Conservation (phyloP, 768 basidiomycete species). For the Amanita pallidorosea region DNA sequence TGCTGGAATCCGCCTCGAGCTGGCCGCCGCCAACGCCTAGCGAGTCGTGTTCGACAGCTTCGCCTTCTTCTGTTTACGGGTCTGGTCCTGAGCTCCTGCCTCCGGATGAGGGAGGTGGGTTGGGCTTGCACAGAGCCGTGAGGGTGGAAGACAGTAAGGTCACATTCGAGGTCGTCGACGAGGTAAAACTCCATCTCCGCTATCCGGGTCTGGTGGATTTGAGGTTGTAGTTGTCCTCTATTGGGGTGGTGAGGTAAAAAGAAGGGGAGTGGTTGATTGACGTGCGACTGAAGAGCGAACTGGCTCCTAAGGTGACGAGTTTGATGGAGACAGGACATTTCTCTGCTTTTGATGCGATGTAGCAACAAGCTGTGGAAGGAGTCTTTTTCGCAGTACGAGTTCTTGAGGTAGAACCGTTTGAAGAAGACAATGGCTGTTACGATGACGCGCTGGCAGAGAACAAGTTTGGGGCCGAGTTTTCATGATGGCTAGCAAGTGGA, state of each 20-base stretch:
- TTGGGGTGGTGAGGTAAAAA: background rate
- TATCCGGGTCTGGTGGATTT: conserved; percentile 78
- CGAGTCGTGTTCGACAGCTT: conserved; percentile 37
- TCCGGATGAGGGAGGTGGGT: conserved; percentile 22
- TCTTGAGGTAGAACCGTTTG: conserved; percentile 94
- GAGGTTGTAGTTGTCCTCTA: conserved; percentile 59
- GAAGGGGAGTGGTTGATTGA: background rate
- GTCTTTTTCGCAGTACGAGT: conserved; percentile 91
- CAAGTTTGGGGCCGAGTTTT: conserved; percentile 79
- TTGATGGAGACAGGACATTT: conserved; percentile 95
- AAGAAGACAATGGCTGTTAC: conserved; percentile 95
- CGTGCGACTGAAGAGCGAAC: conserved; percentile 63
- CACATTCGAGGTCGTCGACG: conserved; percentile 92
- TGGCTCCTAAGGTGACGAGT: conserved; percentile 76
- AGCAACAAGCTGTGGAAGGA: conserved; percentile 89
- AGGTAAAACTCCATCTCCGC: conserved; percentile 99
- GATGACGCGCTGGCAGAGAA: conserved; percentile 80
- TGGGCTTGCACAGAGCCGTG: conserved; percentile 61
- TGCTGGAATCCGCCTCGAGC: conserved; percentile 74
- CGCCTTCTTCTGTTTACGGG: conserved; percentile 32
- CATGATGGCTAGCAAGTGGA: conserved; percentile 49
- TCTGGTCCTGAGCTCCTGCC: conserved; percentile 12
- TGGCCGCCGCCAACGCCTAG: conserved; percentile 46
- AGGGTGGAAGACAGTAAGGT: conserved; percentile 86
- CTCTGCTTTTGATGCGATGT: conserved; percentile 95